These are phyloP conservation scores for Fusarium sp. DNA, from an alignment of 2,329 filamentous ascomycete genomes.

Conservation along the genomic window DNA sequence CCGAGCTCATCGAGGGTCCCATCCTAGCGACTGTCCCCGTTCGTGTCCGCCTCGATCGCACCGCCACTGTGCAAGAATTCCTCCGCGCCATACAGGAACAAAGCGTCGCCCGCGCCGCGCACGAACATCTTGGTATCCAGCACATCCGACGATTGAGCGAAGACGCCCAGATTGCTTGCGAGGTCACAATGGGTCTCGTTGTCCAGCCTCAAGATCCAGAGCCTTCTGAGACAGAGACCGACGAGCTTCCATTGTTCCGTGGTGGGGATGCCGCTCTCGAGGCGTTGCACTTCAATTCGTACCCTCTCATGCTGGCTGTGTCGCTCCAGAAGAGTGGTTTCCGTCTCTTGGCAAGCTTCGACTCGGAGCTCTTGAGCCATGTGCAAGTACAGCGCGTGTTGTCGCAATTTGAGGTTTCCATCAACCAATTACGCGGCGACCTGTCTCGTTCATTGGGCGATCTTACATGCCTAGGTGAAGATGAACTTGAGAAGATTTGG, in stretches of 20 bases:
- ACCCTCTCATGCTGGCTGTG: conserved; percentile 74
- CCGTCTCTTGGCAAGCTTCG: conserved; percentile 71
- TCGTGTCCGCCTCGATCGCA: conserved; percentile 43
- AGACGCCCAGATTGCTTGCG: conserved; percentile 65
- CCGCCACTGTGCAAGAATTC: conserved; percentile 40
- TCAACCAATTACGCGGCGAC: conserved; percentile 61
- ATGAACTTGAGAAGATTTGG: conserved; percentile 55
- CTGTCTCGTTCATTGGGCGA: conserved; percentile 49
- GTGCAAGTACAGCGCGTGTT: conserved; percentile 66
- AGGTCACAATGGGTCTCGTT: conserved; percentile 65
- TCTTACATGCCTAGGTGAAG: conserved; percentile 52
- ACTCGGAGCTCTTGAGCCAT: conserved; percentile 66
- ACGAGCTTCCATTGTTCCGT: conserved; percentile 58
- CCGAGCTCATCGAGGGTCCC: conserved; percentile 50
- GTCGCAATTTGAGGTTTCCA: conserved; percentile 63
- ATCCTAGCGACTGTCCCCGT: conserved; percentile 47
- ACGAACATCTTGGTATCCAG: conserved; percentile 52
- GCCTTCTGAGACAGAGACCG: conserved; percentile 1
- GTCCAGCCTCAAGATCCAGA: conserved; percentile 59
- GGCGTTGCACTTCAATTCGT: conserved; percentile 68
- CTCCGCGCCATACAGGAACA: conserved; percentile 48
- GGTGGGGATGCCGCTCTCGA: conserved; percentile 68
- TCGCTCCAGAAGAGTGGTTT: conserved; percentile 67
- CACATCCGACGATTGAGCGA: conserved; percentile 57
- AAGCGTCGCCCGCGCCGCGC: conserved; percentile 43